These are phyloP conservation scores for Lactarius akahatsu DNA, from an alignment of 768 basidiomycete species.

Conservation along the genomic window DNA sequence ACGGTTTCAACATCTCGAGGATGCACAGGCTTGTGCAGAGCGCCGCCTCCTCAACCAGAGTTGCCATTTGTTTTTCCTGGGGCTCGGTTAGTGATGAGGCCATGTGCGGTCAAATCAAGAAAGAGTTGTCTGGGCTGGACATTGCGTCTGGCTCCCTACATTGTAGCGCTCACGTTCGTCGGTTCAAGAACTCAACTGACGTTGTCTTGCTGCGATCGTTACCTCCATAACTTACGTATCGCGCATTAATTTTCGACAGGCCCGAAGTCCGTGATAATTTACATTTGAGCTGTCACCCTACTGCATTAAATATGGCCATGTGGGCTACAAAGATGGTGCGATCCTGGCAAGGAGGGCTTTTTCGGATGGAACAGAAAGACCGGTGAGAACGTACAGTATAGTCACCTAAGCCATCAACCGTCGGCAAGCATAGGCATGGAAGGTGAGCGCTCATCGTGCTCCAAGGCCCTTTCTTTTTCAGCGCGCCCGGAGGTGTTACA, in stretches of 20 bases:
- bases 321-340: not conserved
- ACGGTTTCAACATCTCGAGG: too few species aligned
- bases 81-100: too few species aligned
- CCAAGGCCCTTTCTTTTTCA: not conserved
- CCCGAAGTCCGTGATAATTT: not conserved
- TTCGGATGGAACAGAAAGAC: not conserved
- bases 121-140: too few species aligned
- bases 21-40: too few species aligned
- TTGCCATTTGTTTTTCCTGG: slow-evolving; percentile 30
- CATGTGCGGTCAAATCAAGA: too few species aligned
- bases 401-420: not conserved
- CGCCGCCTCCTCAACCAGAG: slow-evolving; percentile 33
- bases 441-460: slow-evolving; percentile 16
- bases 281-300: not conserved
- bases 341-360: not conserved
- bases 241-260: too few species aligned
- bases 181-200: too few species aligned
- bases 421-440: slow-evolving; percentile 8
- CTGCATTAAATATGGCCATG: not conserved
- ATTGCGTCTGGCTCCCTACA: too few species aligned
- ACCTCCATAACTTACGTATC: not conserved
- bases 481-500: slow-evolving; percentile 3
- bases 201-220: not conserved
- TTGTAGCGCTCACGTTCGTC: too few species aligned
- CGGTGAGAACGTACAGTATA: not conserved